phyloP scores from a whole-genome alignment of 495 filamentous ascomycete species.

The Tuber aestivum region DNA sequence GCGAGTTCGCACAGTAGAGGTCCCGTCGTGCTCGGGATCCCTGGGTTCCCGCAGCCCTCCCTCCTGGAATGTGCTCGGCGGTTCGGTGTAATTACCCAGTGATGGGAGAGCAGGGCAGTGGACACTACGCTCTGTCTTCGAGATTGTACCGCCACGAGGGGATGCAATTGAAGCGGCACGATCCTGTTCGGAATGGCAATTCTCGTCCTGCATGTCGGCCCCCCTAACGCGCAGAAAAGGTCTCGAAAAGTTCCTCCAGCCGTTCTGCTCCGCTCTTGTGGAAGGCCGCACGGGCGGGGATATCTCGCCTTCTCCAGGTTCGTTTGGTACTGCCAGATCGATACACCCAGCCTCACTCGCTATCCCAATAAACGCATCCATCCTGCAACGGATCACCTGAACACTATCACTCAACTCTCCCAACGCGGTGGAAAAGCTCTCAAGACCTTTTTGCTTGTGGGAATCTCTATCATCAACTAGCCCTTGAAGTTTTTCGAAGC shows the following conservation, averaged over 20 bases:
- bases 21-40: background rate
- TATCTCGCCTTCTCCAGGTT: background rate
- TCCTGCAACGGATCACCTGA: background rate
- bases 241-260: background rate
- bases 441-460: background rate
- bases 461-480: background rate
- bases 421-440: background rate
- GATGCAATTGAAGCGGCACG: background rate
- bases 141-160: background rate
- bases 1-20: background rate
- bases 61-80: no score
- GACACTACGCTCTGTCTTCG: background rate
- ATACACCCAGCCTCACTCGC: background rate
- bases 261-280: background rate
- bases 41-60: background rate
- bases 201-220: background rate
- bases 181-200: background rate
- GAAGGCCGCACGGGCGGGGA: background rate
- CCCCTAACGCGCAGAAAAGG: background rate
- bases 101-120: background rate
- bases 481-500: background rate
- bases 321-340: background rate
- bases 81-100: background rate
- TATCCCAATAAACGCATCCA: background rate
- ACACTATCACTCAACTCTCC: background rate